Evolutionary conservation across 2,329 filamentous ascomycete genomes (phyloP), one percentile per base, ranked within the genome.

Genomic region (Rhynchosporium agropyri): DNA sequence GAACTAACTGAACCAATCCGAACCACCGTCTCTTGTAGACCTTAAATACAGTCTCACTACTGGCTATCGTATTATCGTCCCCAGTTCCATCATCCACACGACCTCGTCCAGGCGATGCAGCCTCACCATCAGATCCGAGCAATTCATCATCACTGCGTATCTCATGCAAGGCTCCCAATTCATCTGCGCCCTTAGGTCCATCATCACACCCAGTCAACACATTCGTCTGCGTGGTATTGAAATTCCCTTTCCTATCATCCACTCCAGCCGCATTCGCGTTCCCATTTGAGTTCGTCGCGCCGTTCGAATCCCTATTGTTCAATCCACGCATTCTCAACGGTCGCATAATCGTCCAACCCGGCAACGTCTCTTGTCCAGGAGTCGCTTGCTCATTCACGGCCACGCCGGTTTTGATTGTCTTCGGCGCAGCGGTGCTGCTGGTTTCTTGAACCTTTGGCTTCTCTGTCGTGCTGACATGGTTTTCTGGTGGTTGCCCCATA

Each of bases 21-120:
- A 97, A 90, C 87, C 92, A 99, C 50, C 95, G 84, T 72, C 92
- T 84, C 77, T 90, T 94, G 75, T 98, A 98, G 28, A 89, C 83
- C 66, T 76, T 80, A 70, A 81, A 84, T 60, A 68, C 69, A 3
- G 51, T 57, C 48, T 57, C 61, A 58, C 50, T 53, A 36, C 45
- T 54, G 9, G 48, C 29, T 60, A 55, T 43, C 43, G 55, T 53
- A 29, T 49, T 33, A 45, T 55, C 28, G 29, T 58, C 58, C 53
- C 54, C 57, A 15, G 51, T 46, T n/a, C 31, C 58, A 51, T 64
- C 56, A 12, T 50, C 60, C 29, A 15, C 50, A 15, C 28, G 45
- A 13, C 28, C 51, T 33, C 26, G 46, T 40, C 50, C 53, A 20
- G 51, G 31, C 15, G 53, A 51, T 10, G 59, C 61, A 29, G 59